Conservation (phyloP, 2,329 filamentous ascomycete genomes). For the Ceratocystis lukuohia region DNA sequence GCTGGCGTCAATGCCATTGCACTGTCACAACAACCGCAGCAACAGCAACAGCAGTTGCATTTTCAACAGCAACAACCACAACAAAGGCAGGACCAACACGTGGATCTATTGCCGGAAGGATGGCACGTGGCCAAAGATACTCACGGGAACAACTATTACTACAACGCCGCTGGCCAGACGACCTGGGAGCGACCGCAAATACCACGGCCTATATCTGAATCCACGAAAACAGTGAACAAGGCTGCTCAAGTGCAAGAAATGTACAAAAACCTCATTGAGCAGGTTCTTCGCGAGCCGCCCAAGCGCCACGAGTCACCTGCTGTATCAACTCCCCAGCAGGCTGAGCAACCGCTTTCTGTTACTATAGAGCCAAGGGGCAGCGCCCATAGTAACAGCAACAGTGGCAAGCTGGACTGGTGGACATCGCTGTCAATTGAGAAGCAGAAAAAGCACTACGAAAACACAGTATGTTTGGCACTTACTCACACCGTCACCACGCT, state of each 20-base stretch:
- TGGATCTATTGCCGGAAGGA: slow-evolving; percentile 55
- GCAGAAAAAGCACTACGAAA: slow-evolving; percentile 89
- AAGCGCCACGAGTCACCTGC: slow-evolving; percentile 26
- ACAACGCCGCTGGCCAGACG: slow-evolving; percentile 61
- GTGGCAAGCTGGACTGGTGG: slow-evolving; percentile 44
- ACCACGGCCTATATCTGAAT: slow-evolving; percentile 39
- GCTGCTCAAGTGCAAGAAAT: slow-evolving; percentile 52
- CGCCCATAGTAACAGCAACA: too few relatives aligned
- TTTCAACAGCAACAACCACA: background rate
- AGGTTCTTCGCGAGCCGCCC: slow-evolving; percentile 57
- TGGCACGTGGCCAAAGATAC: slow-evolving; percentile 69
- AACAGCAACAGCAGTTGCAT: background rate
- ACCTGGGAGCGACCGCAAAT: slow-evolving; percentile 70
- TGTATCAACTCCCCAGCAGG: slow-evolving; percentile 44
- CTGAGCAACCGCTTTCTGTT: slow-evolving; percentile 38
- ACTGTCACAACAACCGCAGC: slow-evolving; percentile 25
- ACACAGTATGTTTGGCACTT: slow-evolving; percentile 51
- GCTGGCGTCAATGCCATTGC: slow-evolving; percentile 23
- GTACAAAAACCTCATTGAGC: slow-evolving; percentile 74
- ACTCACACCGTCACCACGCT: background rate
- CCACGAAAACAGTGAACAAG: slow-evolving; percentile 48
- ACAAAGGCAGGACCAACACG: slow-evolving; percentile 5
- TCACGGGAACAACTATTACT: slow-evolving; percentile 70
- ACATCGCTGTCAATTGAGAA: slow-evolving; percentile 60
- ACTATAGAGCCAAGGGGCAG: slow-evolving; percentile 44